These are phyloP conservation scores for Beauveria sp. DNA, from an alignment of 2,329 filamentous ascomycete species.

Conservation along the genomic window DNA sequence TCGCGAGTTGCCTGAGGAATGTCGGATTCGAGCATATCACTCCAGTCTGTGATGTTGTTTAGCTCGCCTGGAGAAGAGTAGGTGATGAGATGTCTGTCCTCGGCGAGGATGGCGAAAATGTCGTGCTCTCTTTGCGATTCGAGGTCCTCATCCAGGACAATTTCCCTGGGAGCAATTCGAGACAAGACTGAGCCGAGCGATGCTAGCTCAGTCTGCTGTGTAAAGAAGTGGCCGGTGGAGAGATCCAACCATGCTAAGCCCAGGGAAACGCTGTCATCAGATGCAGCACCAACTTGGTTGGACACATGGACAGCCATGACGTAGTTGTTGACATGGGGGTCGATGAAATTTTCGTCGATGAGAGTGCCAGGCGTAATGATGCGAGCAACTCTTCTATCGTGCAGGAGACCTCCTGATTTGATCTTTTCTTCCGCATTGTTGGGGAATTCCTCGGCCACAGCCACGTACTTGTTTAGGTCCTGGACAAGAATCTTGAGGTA, in stretches of 20 bases:
- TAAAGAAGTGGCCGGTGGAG: slow-evolving; percentile 91
- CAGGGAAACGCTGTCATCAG: slow-evolving; percentile 30
- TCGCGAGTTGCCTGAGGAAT: slow-evolving; percentile 45
- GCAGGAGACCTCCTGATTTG: slow-evolving; percentile 71
- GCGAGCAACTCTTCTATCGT: slow-evolving; percentile 75
- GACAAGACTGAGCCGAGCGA: slow-evolving; percentile 75
- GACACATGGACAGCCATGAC: slow-evolving; percentile 68
- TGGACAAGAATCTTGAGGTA: slow-evolving; percentile 91
- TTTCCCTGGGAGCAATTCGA: slow-evolving; percentile 75
- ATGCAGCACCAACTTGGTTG: not conserved
- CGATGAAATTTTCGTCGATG: slow-evolving; percentile 96
- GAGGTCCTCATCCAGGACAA: slow-evolving; percentile 64
- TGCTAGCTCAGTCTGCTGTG: slow-evolving; percentile 63
- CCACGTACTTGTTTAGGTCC: slow-evolving; percentile 83
- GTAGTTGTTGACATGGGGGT: slow-evolving; percentile 90
- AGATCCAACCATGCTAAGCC: slow-evolving; percentile 92
- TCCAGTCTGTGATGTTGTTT: slow-evolving; percentile 57
- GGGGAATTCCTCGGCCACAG: slow-evolving; percentile 87
- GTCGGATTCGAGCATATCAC: slow-evolving; percentile 66
- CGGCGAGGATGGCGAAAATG: slow-evolving; percentile 60
- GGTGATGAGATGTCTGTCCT: slow-evolving; percentile 69
- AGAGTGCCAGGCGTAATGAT: slow-evolving; percentile 91
- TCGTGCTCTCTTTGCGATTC: slow-evolving; percentile 50
- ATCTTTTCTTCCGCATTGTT: slow-evolving; percentile 62
- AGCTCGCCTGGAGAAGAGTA: slow-evolving; percentile 50